Conservation (phyloP, 495 filamentous ascomycete species). For the Astrothelium subdiscretum region DNA sequence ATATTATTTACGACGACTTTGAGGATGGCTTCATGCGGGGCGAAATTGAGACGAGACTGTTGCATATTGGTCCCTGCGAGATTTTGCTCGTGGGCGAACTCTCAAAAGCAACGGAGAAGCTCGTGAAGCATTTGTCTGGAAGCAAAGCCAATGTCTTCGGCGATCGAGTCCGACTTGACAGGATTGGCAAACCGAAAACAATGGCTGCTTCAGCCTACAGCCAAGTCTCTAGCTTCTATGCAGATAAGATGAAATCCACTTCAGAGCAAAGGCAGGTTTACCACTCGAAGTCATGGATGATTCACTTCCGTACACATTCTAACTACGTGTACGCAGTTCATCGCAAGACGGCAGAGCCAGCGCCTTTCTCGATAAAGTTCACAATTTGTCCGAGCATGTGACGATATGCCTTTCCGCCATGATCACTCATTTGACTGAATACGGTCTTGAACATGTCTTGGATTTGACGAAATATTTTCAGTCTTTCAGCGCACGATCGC, state of each 20-base stretch:
- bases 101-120: constrained; percentile 86
- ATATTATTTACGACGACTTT: constrained; percentile 93
- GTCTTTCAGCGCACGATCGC: constrained; percentile 83
- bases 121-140: constrained; percentile 79
- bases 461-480: constrained; percentile 96
- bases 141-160: constrained; percentile 89
- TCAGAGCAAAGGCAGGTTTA: neutral
- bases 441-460: constrained; percentile 92
- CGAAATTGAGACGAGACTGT: constrained; percentile 84
- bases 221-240: constrained; percentile 91
- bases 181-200: constrained; percentile 64
- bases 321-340: neutral
- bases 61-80: constrained; percentile 94
- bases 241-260: constrained; percentile 57
- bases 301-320: constrained; percentile 25
- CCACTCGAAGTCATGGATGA: neutral
- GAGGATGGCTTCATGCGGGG: constrained; percentile 97
- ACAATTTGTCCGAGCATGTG: constrained; percentile 73
- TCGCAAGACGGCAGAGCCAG: constrained; percentile 26
- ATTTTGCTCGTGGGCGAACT: constrained; percentile 90
- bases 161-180: constrained; percentile 74
- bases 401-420: constrained; percentile 91
- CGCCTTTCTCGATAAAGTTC: constrained; percentile 69
- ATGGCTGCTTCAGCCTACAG: constrained; percentile 74
- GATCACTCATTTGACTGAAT: constrained; percentile 89